Base-by-base conservation (phyloP, 495 filamentous ascomycete genomes). In the Penicillium goetzii region DNA sequence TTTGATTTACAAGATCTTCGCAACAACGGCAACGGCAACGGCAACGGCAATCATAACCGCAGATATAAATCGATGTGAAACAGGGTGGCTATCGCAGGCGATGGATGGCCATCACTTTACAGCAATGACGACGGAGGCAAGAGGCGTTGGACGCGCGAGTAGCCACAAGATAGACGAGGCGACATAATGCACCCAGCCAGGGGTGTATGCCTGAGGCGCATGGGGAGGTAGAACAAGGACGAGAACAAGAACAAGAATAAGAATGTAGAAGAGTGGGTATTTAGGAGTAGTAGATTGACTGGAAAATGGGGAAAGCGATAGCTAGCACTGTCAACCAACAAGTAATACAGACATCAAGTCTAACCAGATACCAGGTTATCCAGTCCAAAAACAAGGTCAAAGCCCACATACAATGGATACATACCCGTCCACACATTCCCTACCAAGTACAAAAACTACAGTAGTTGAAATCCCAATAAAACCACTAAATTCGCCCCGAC, bases 41-140 rank as follows among this genome's bases (percentile, higher is more conserved):
- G 0, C 41, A 6, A 38, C 58, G 58, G 58, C 58, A 59, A 52
- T 38, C 40, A 52, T 51, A 59, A 40, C 58, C 58, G 58, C 43
- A 47, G 30, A 36, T 41, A 59, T 32, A 47, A 59, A 38, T 43
- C 56, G 11, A 55, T 21, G 9, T 47, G 9, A 17, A 14, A 47
- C 23, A 15, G 30, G 52, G 52, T 55, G 30, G 28, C 30, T 55
- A 36, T 55, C 47, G 23, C 12, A 30, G 47, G 15, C 47, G 28
- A 15, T 3, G 34, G 52, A 15, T 10, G 34, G 52, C 11, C 52
- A 52, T 55, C 11, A 30, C 6, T 17, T 17, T n/a, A 33, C 10
- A n/a, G 3, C 11, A 21, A 55, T 55, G 52, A 43, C 55, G 38
- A 57, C 11, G 34, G 55, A 21, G 55, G 55, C 55, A 43, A 57